Evolutionary conservation across 148 eudicot genomes (phyloP), one percentile per base, ranked within the genome.

Genomic region (Rhododendron ferrugineum): DNA sequence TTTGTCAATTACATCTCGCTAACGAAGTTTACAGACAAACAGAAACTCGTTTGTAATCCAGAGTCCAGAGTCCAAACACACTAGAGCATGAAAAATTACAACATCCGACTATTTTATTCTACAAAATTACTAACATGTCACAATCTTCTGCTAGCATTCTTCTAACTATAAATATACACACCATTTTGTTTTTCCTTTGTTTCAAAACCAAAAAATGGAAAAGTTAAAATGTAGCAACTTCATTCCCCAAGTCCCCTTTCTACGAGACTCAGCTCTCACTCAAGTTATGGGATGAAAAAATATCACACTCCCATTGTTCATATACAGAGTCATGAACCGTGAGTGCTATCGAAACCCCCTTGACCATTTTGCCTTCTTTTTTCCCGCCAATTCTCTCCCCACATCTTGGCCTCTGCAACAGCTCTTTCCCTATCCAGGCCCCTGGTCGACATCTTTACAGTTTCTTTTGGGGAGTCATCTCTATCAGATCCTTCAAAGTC

Each of bases 311-410:
- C 62, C 15, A 26, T 54, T 47, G 44, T 34, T 56, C 54, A 46
- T 15, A 47, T 79, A 11, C 20, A 47, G 11, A 30, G 22, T 26
- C 40, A 5, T 81, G 62, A 85, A 7, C 66, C 50, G 13, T 79
- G 80, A 68, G 46, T 64, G 11, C 46, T 56, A 81, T 70, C 80
- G 3, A 70, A 85, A 58, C 80, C 36, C 7, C 80, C 87, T 82
- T 81, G 87, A 73, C 75, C 87, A 37, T 13, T 86, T 82, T 36
- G 80, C 10, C 81, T 79, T 49, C 81, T 81, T 58, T 85, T 80
- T 80, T 85, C 84, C 44, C 84, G 78, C 87, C 84, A 80, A 85
- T 70, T 85, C 70, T 85, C 87, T 50, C 84, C 87, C 87, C 87
- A 86, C 84, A 81, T 81, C n/a, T 82, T 86, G 22, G 87, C 84